Base-by-base conservation (phyloP, 139 green algal genomes). In the Zygnema cylindricum region DNA sequence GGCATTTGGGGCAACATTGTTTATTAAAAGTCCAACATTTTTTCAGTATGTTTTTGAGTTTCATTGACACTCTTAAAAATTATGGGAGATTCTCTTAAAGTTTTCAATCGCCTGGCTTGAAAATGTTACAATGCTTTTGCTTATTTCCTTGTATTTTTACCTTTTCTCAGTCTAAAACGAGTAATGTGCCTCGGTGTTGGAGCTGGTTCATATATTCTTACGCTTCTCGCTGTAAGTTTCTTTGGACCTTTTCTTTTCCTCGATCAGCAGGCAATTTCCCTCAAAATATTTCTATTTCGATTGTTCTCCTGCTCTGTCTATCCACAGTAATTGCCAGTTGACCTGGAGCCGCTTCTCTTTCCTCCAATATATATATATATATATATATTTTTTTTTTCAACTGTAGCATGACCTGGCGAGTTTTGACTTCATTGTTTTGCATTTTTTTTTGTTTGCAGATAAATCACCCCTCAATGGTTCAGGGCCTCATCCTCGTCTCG, bases 131-230 rank as follows among this genome's bases (percentile, higher is more conserved):
- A n/a, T n/a, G n/a, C n/a, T n/a, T n/a, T n/a, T n/a, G n/a, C n/a
- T n/a, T n/a, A n/a, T n/a, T n/a, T n/a, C n/a, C n/a, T n/a, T n/a
- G n/a, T n/a, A n/a, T n/a, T n/a, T n/a, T n/a, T n/a, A n/a, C n/a
- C n/a, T n/a, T n/a, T n/a, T n/a, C 22, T 3, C 77, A 84, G 77
- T 7, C 35, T 88, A 21, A 32, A 78, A 32, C 69, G 69, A 0
- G 69, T 88, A 33, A 35, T 39, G 7, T 49, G 76, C 16, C n/a
- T 88, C 7, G 83, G 83, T 16, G 83, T 88, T 36, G 39, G 63
- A 0, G 83, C 69, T 2, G 83, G 83, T 38, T 57, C 83, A 23
- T 88, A 88, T 76, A 32, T 88, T 43, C 69, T 88, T 36, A 88
- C 83, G 33, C 83, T 69, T 23, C 41, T 88, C 21, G 83, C 83